Base-by-base conservation (phyloP, 257 asterid genomes). In the Oldenlandia corymbosa region DNA sequence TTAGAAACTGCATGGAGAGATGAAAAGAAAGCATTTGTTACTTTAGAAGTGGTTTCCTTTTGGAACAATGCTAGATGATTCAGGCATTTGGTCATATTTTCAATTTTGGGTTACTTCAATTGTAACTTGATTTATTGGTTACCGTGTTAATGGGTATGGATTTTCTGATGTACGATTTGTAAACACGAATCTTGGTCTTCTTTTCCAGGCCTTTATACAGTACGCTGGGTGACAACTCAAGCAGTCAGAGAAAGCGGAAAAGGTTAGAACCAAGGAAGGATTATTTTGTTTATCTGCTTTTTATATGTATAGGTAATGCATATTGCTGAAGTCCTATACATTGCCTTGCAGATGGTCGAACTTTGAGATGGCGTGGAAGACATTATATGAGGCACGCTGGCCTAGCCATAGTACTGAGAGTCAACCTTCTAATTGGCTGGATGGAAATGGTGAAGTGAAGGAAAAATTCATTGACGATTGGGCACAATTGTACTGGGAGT, bases 401-500 rank as follows among this genome's bases (percentile, higher is more conserved):
- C 88, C 89, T 74, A 64, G 59, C 63, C 43, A 45, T 68, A 68
- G 66, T 49, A 60, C 65, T 70, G 66, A 49, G 71, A 75, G 42
- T 68, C 51, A 37, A 71, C 73, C 70, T 58, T 72, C 59, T 58
- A 50, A 56, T 67, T 75, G 83, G 72, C 60, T 72, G 68, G 69
- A 69, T 45, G 79, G 72, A 58, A 37, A 49, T 60, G 62, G 45
- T 34, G 83, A 76, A 70, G 72, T 41, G 20, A 75, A 80, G 71
- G 64, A 39, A 71, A 83, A 78, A 28, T 60, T 68, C 20, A 26
- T 54, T 43, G 68, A 73, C 70, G 93, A 85, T 67, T 90, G 96
- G 96, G 87, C 68, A 68, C 91, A 84, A 71, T 72, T 72, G 73
- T 90, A 90, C 76, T 90, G 95, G 97, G 91, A 88, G 82, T 65